These are phyloP conservation scores for Syncephalis fuscata DNA, from an alignment of 371 early-diverging fungal genomes.

Conservation along the genomic window DNA sequence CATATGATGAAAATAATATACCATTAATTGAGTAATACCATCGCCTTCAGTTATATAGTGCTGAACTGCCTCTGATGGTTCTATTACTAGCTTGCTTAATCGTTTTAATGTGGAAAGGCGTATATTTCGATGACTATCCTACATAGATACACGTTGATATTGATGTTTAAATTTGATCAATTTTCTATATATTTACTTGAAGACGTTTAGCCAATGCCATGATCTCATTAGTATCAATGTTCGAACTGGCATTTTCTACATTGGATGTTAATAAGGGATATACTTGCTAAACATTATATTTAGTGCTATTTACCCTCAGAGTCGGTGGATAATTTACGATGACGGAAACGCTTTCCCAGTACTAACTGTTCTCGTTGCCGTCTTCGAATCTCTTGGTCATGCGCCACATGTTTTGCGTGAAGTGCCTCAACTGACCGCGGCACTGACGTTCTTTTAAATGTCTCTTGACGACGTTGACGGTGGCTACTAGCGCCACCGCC, in stretches of 20 bases:
- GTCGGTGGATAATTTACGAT: constrained; percentile 5
- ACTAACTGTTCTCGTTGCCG: constrained; percentile 33
- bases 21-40: constrained; percentile 22
- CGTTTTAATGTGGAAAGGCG: constrained; percentile 22
- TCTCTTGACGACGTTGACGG: no score
- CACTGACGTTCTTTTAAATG: no score
- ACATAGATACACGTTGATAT: constrained; percentile 3
- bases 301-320: background rate
- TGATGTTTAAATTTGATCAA: constrained; percentile 11
- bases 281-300: no score
- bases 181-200: background rate
- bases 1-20: constrained; percentile 5
- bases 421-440: no score
- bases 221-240: background rate
- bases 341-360: constrained; percentile 28
- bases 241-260: no score
- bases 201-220: no score
- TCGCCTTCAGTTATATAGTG: constrained; percentile 24
- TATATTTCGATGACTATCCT: constrained; percentile 10
- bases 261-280: no score
- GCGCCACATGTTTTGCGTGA: constrained; percentile 11
- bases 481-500: no score
- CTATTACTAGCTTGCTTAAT: constrained; percentile 21
- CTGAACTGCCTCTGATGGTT: constrained; percentile 25
- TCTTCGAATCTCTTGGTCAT: constrained; percentile 22